Conservation (phyloP, 768 basidiomycete genomes). For the Agaricus bisporus region DNA sequence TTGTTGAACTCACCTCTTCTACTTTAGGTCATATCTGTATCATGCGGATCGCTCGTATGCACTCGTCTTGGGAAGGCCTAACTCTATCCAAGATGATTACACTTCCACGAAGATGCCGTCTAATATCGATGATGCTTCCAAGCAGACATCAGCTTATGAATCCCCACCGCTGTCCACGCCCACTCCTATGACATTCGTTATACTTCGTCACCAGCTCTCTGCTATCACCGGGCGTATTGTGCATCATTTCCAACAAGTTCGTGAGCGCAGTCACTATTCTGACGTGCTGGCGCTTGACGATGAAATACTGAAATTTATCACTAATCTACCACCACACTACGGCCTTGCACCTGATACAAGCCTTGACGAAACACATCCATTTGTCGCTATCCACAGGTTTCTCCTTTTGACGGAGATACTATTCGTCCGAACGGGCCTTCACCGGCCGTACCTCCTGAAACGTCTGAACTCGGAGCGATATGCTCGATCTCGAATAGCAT, state of each 20-base stretch:
- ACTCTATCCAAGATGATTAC: constrained; percentile 85
- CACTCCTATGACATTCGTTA: constrained; percentile 83
- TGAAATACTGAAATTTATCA: constrained; percentile 72
- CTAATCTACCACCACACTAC: constrained; percentile 73
- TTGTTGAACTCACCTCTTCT: not conserved
- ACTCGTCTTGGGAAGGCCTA: constrained; percentile 84
- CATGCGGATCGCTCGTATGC: constrained; percentile 93
- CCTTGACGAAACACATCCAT: constrained; percentile 59
- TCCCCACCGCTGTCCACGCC: constrained; percentile 60
- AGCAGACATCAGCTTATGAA: constrained; percentile 36
- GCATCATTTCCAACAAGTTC: constrained; percentile 88
- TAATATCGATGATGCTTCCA: constrained; percentile 62
- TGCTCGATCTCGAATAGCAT: constrained; percentile 73
- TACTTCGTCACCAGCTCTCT: constrained; percentile 78
- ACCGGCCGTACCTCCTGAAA: constrained; percentile 85
- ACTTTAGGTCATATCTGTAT: constrained; percentile 74
- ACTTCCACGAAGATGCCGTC: constrained; percentile 75
- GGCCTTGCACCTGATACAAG: constrained; percentile 70
- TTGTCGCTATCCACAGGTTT: constrained; percentile 80
- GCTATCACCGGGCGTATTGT: constrained; percentile 85
- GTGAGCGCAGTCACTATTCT: constrained; percentile 70
- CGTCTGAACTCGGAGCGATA: constrained; percentile 76
- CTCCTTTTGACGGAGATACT: constrained; percentile 86
- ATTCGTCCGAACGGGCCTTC: constrained; percentile 77
- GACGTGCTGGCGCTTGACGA: constrained; percentile 82